Conservation (phyloP, 2,329 filamentous ascomycete species). For the Aspergillus transmontanensis region DNA sequence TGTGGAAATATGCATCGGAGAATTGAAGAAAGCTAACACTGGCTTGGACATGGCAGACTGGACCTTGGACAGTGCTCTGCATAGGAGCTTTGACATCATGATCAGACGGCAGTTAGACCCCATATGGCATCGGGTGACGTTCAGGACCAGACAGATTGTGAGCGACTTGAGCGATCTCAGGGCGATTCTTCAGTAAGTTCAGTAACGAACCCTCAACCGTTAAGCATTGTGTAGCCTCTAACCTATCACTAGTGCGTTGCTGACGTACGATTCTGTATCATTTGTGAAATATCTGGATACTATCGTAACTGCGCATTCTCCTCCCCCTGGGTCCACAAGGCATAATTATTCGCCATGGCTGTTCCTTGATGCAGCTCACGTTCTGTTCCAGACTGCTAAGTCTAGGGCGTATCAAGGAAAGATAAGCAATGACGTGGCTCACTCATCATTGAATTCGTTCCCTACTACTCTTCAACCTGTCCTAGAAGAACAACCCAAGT, state of each 20-base stretch:
- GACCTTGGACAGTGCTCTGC: slow-evolving; percentile 89
- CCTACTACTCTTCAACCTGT: slow-evolving; percentile 72
- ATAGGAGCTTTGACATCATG: slow-evolving; percentile 88
- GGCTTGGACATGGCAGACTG: slow-evolving; percentile 95
- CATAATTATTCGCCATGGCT: slow-evolving; percentile 95
- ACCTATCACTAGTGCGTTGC: slow-evolving; percentile 55
- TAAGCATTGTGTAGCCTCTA: slow-evolving; percentile 10
- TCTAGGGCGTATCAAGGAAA: slow-evolving; percentile 80
- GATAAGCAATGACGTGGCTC: slow-evolving; percentile 60
- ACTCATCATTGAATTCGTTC: slow-evolving; percentile 51
- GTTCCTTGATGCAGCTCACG: slow-evolving; percentile 91
- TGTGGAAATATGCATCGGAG: slow-evolving; percentile 90
- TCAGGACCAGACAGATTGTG: slow-evolving; percentile 93
- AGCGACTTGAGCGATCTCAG: slow-evolving; percentile 83
- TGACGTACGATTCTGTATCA: slow-evolving; percentile 85
- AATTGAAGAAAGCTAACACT: slow-evolving; percentile 87
- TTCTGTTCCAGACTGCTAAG: slow-evolving; percentile 88
- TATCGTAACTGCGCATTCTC: slow-evolving; percentile 86
- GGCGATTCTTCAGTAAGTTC: slow-evolving; percentile 70
- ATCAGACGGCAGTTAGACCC: slow-evolving; percentile 89
- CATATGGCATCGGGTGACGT: slow-evolving; percentile 95
- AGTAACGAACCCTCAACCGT: not conserved
- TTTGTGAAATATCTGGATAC: slow-evolving; percentile 94
- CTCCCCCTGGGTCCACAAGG: slow-evolving; percentile 80
- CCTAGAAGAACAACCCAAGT: slow-evolving; percentile 93